A percentile compares a stretch with the other conserved stretches of the same genome.
These are phyloP conservation scores for Ophiostoma pallidulum DNA, from an alignment of 2,329 filamentous ascomycete species.

Conservation along the genomic window DNA sequence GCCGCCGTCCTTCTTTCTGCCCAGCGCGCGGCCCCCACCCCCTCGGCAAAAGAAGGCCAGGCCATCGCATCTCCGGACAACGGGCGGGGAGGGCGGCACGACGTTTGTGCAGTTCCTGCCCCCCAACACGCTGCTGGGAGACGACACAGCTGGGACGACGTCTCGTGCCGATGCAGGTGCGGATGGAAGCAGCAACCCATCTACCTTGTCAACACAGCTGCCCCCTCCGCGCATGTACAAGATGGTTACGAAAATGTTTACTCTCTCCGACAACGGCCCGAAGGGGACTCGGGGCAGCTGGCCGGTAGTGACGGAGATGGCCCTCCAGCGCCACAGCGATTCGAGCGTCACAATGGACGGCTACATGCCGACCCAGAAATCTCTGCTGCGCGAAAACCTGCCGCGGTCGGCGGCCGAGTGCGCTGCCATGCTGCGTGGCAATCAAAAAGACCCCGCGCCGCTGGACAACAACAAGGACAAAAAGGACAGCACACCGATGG, in stretches of 20 bases:
- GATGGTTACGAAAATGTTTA: not conserved
- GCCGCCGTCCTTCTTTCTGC: constrained; percentile 13
- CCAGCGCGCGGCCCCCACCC: too few species aligned
- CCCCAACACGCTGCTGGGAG: constrained; percentile 14
- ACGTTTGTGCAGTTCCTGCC: constrained; percentile 10
- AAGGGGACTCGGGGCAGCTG: not conserved
- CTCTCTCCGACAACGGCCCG: not conserved
- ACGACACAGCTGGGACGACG: not conserved
- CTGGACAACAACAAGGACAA: not conserved
- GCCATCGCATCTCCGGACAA: not conserved
- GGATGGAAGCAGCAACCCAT: not conserved
- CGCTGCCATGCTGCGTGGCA: constrained; percentile 7
- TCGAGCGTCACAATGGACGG: constrained; percentile 34
- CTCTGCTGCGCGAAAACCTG: constrained; percentile 27
- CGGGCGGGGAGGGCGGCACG: not conserved
- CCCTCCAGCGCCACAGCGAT: constrained; percentile 28
- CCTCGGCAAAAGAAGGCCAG: not conserved
- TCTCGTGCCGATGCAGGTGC: not conserved
- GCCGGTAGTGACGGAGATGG: constrained; percentile 21
- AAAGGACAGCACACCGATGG: not conserved
- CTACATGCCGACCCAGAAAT: constrained; percentile 32
- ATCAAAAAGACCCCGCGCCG: constrained; percentile 12
- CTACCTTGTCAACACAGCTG: not conserved
- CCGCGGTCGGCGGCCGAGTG: constrained; percentile 19
- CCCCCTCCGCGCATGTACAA: constrained; percentile 5